Percentiles rank a stretch among this genome's conserved stretches.
Evolutionary conservation across 2,329 filamentous ascomycete species (phyloP).

Genomic region (Fusarium sp.): DNA sequence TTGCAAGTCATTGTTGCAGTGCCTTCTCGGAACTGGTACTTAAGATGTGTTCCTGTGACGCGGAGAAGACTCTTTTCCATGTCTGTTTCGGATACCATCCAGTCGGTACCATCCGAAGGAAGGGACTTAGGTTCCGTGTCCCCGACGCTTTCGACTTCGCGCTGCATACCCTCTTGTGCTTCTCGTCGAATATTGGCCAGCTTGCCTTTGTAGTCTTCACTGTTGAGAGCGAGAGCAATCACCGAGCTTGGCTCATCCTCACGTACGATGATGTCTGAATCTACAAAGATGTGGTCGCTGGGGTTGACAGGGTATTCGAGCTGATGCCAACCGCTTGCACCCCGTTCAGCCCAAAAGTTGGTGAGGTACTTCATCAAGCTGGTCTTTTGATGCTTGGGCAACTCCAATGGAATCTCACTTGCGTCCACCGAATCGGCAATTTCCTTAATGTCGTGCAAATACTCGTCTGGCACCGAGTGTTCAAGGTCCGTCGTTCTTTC

Average conservation of each 20-base stretch:
- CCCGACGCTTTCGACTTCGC: slow-evolving; percentile 48
- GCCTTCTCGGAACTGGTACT: slow-evolving; percentile 94
- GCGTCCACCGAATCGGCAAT: slow-evolving; percentile 72
- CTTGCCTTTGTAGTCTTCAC: slow-evolving; percentile 86
- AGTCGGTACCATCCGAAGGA: slow-evolving; percentile 52
- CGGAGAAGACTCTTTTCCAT: slow-evolving; percentile 88
- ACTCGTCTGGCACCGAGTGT: slow-evolving; percentile 74
- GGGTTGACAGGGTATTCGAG: slow-evolving; percentile 91
- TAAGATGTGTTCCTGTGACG: slow-evolving; percentile 89
- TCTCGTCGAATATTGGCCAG: slow-evolving; percentile 72
- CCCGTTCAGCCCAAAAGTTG: slow-evolving; percentile 98
- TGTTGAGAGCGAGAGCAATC: slow-evolving; percentile 91
- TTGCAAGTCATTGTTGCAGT: slow-evolving; percentile 97
- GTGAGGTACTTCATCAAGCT: slow-evolving; percentile 95
- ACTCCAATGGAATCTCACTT: slow-evolving; percentile 73
- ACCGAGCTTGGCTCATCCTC: slow-evolving; percentile 98
- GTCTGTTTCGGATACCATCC: slow-evolving; percentile 70
- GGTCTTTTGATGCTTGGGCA: slow-evolving; percentile 92
- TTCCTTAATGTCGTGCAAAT: slow-evolving; percentile 71
- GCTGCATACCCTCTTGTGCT: slow-evolving; percentile 56
- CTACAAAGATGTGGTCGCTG: slow-evolving; percentile 94
- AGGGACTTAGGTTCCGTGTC: slow-evolving; percentile 47
- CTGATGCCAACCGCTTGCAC: slow-evolving; percentile 91
- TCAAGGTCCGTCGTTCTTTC: slow-evolving; percentile 78
- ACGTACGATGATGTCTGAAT: slow-evolving; percentile 95